phyloP scores from a whole-genome alignment of 2,329 filamentous ascomycete genomes.

The Pseudonectria foliicola region DNA sequence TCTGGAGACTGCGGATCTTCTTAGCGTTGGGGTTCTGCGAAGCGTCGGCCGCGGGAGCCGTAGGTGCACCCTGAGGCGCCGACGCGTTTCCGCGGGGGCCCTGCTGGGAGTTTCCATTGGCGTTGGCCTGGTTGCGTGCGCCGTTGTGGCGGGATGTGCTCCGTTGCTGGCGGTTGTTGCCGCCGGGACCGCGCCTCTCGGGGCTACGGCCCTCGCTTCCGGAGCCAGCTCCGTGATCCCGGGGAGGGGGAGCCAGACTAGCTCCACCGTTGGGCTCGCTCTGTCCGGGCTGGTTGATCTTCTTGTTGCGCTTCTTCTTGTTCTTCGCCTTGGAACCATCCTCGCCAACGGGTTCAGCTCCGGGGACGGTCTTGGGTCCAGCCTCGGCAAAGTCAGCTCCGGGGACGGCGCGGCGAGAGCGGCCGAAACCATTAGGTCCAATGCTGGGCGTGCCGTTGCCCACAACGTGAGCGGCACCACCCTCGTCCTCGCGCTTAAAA shows the following conservation, averaged over 20 bases:
- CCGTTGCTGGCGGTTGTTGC: conserved; percentile 29
- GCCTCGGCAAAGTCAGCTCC: conserved; percentile 71
- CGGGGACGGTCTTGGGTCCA: conserved; percentile 59
- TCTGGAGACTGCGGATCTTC: conserved; percentile 87
- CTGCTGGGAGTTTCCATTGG: conserved; percentile 38
- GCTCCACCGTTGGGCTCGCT: conserved; percentile 39
- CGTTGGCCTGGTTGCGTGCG: conserved; percentile 45
- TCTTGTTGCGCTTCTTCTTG: conserved; percentile 96
- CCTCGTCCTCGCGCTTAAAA: conserved; percentile 97
- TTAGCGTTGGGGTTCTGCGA: conserved; percentile 72
- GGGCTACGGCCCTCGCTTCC: conserved; percentile 55
- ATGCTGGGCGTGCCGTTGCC: conserved; percentile 70
- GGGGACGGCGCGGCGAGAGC: conserved; percentile 69
- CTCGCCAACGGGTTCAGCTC: conserved; percentile 55
- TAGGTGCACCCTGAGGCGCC: conserved; percentile 13
- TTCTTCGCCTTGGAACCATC: conserved; percentile 89
- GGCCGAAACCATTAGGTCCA: conserved; percentile 72
- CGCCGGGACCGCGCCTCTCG: conserved; percentile 48
- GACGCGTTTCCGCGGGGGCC: conserved; percentile 24
- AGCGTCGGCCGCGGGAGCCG: conserved; percentile 40
- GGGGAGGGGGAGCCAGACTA: conserved; percentile 40
- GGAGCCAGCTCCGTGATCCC: conserved; percentile 29
- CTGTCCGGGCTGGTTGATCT: conserved; percentile 65
- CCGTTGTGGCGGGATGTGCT: conserved; percentile 50
- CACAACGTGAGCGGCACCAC: conserved; percentile 76